Conservation (phyloP, 208 protist genomes). For the Entamoeba moshkovskii region DNA sequence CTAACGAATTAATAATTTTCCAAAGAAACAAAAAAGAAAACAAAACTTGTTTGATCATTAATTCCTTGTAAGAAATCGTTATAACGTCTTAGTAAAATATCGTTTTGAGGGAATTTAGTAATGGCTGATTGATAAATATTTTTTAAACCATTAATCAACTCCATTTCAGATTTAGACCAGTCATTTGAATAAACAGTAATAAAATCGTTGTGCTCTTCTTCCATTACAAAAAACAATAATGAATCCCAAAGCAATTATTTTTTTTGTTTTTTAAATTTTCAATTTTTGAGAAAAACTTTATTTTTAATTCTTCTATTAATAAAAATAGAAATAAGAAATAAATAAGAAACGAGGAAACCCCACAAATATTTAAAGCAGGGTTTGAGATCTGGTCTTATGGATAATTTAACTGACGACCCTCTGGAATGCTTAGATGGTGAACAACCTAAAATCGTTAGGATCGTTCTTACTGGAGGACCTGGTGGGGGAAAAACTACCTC, state of each 20-base stretch:
- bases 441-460: background rate
- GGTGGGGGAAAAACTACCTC: background rate
- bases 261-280: no score
- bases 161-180: background rate
- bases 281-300: no score
- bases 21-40: background rate
- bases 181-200: background rate
- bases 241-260: no score
- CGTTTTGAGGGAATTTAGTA: background rate
- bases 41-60: background rate
- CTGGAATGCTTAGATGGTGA: background rate
- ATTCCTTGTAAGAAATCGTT: background rate
- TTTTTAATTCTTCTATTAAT: no score
- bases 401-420: background rate
- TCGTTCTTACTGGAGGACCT: background rate
- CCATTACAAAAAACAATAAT: no score
- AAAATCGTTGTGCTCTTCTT: no score
- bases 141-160: background rate
- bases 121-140: background rate
- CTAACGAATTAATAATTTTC: background rate
- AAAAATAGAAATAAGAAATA: no score
- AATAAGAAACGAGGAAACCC: no score
- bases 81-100: background rate
- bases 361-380: background rate
- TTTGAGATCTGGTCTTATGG: background rate